A percentile compares a stretch with the other conserved stretches of the same genome.
These are phyloP conservation scores for Sporobolomyces pararoseus DNA, from an alignment of 768 basidiomycete genomes.

Conservation along the genomic window DNA sequence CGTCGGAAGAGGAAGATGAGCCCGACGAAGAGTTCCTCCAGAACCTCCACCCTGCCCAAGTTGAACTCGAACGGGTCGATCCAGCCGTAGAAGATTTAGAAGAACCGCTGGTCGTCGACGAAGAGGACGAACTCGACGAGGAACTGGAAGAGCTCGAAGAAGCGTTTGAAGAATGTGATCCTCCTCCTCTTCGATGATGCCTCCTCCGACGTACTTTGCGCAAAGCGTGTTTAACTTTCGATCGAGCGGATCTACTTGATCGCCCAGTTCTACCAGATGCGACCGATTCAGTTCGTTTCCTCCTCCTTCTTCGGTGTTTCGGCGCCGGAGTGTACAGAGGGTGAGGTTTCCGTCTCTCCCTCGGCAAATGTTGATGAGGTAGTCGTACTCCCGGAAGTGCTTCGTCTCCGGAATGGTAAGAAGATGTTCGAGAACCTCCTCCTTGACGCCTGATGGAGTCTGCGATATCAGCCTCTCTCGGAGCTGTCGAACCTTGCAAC, in stretches of 20 bases:
- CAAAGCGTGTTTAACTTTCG: constrained; percentile 28
- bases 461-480: neutral
- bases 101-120: constrained; percentile 29
- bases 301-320: constrained; percentile 18
- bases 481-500: too few relatives aligned
- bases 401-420: constrained; percentile 32
- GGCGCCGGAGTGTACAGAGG: constrained; percentile 40
- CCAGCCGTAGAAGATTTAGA: constrained; percentile 23
- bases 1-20: constrained; percentile 51
- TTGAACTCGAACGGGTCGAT: constrained; percentile 41
- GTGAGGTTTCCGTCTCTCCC: constrained; percentile 27
- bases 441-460: constrained; percentile 24
- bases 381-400: constrained; percentile 20
- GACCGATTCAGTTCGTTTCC: constrained; percentile 18
- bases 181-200: too few relatives aligned
- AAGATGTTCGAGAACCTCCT: constrained; percentile 12
- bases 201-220: constrained; percentile 26
- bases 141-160: constrained; percentile 55
- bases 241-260: constrained; percentile 23
- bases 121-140: constrained; percentile 46
- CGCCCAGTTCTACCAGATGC: constrained; percentile 22
- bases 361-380: neutral
- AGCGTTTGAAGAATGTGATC: constrained; percentile 3
- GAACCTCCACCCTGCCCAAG: constrained; percentile 48
- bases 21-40: constrained; percentile 47